phyloP scores from a whole-genome alignment of 2,329 filamentous ascomycete species.

The Ophidiomyces ophidiicola region DNA sequence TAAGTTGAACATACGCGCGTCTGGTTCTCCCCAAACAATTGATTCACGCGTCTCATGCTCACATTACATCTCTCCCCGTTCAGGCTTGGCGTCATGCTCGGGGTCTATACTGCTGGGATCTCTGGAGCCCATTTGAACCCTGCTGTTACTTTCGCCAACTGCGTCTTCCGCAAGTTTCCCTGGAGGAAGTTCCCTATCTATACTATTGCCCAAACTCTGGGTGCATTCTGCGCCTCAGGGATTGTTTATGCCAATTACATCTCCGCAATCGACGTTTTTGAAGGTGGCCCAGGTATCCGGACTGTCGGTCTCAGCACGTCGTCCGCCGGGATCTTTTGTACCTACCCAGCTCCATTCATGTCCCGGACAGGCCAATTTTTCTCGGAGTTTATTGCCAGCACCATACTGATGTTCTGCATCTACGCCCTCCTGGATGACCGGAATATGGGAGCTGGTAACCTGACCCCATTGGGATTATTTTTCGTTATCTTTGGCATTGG shows the following conservation, averaged over 20 bases:
- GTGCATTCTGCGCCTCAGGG: slow-evolving; percentile 50
- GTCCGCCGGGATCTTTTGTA: slow-evolving; percentile 60
- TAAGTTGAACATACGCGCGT: slow-evolving; percentile 20
- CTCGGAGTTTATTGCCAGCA: slow-evolving; percentile 56
- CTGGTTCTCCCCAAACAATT: slow-evolving; percentile 9
- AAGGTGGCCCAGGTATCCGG: slow-evolving; percentile 46
- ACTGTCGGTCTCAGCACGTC: slow-evolving; percentile 50
- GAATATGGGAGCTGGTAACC: slow-evolving; percentile 42
- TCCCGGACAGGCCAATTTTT: slow-evolving; percentile 57
- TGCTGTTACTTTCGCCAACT: slow-evolving; percentile 58
- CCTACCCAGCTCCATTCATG: slow-evolving; percentile 52
- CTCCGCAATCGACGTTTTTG: slow-evolving; percentile 51
- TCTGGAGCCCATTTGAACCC: slow-evolving; percentile 58
- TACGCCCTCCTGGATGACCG: slow-evolving; percentile 49
- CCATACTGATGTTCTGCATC: slow-evolving; percentile 59
- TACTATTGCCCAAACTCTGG: slow-evolving; percentile 51
- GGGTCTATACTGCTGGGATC: slow-evolving; percentile 48
- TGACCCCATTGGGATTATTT: slow-evolving; percentile 52
- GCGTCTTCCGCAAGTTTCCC: slow-evolving; percentile 54
- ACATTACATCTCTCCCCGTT: slow-evolving; percentile 5
- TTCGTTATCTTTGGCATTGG: slow-evolving; percentile 64
- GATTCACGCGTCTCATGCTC: too few species aligned
- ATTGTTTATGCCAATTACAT: slow-evolving; percentile 54
- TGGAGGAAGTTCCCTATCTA: slow-evolving; percentile 62
- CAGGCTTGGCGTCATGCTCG: slow-evolving; percentile 55